Conservation (phyloP, 129 eudicot genomes). For the Flaveria ramosissima region DNA sequence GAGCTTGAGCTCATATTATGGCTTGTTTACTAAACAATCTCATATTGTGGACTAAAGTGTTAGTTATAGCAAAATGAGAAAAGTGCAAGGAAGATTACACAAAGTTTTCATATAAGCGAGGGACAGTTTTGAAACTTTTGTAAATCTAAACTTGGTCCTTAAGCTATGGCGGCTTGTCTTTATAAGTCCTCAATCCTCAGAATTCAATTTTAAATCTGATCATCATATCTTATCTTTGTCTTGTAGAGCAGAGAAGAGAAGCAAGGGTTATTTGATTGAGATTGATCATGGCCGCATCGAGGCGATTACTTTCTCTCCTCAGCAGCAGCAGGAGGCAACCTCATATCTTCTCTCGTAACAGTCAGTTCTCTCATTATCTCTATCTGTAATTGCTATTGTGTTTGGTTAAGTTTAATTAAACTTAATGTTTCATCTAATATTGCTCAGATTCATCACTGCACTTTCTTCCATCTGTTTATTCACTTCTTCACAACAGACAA, state of each 20-base stretch:
- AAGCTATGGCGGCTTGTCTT: background rate
- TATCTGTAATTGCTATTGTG: background rate
- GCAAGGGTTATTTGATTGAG: background rate
- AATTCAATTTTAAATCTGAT: background rate
- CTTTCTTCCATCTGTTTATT: slow-evolving; percentile 39
- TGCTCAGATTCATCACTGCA: slow-evolving; percentile 37
- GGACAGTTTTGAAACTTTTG: too few species aligned
- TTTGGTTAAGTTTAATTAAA: background rate
- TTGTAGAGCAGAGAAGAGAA: background rate
- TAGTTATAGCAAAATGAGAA: too few species aligned
- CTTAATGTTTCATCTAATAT: background rate
- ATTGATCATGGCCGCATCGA: slow-evolving; percentile 50
- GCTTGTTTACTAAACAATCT: too few species aligned
- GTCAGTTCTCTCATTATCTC: slow-evolving; percentile 12
- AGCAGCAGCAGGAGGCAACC: slow-evolving; percentile 36
- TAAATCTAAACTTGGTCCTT: background rate
- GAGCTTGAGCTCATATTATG: too few species aligned
- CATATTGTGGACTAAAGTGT: too few species aligned
- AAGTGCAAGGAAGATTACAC: too few species aligned
- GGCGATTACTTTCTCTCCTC: slow-evolving; percentile 49
- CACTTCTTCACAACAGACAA: slow-evolving; percentile 35
- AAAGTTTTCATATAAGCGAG: too few species aligned
- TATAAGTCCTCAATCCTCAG: background rate
- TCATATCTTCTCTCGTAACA: slow-evolving; percentile 33
- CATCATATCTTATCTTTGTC: background rate